Evolutionary conservation across 768 basidiomycete species (phyloP), one percentile per base, ranked within the genome.

Genomic region (Tulasnella sp.): DNA sequence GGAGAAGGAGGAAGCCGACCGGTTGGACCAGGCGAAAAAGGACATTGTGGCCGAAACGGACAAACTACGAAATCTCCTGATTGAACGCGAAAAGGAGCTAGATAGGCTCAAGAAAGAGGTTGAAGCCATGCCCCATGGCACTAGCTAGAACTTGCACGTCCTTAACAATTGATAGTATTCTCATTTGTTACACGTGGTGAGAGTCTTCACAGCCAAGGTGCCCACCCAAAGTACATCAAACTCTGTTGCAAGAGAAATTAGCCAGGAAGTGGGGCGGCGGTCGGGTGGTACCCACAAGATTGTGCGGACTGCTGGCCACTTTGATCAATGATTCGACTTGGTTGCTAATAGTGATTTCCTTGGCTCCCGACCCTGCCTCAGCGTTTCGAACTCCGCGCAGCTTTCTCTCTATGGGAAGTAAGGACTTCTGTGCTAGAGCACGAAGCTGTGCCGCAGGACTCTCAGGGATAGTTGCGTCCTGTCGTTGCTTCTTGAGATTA

Each of bases 201-300:
- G 9, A 40, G 16, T 59, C 7, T 16, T 79, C 71, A 94, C 78
- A 90, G 84, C 89, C 90, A 92, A n/a, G 90, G 81, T 34, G 88
- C 89, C 92, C 94, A 96, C 14, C 82, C 95, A 47, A 88, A 86
- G 81, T 96, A 97, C 95, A 97, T 97, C 78, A 86, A 88, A 14
- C 85, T 85, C 94, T 95, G 77, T 29, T 26, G 37, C 39, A 68
- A 63, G 26, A 22, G 29, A 32, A 41, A 68, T 42, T 62, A n/a
- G 35, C 8, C 39, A 47, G 39, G 36, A 8, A n/a, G 29, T 12
- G 17, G 26, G 11, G 52, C 9, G 36, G 32, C 68, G 22, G 40
- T 22, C 11, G 35, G 35, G 42, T n/a, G 26, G 44, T 2, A 79
- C 86, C 77, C 69, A 86, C 90, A 80, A 99, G 79, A 77, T 97